Evolutionary conservation across 2,329 filamentous ascomycete genomes (phyloP), one percentile per base, ranked within the genome.

Genomic region (Beauveria rudraprayagi): DNA sequence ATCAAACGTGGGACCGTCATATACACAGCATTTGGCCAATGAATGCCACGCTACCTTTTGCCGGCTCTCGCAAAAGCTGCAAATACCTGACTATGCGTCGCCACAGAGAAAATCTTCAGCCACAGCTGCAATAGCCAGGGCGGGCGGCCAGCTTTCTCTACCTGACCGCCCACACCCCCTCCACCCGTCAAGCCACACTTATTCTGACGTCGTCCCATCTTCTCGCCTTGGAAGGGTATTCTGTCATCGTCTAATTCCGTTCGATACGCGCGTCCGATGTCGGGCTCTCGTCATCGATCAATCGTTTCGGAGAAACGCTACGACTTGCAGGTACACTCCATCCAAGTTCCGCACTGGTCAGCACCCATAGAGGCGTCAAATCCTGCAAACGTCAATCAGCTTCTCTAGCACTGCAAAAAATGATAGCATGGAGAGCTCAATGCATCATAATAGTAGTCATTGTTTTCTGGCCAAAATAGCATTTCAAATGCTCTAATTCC

Each of bases 101-200:
- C 41, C 17, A 19, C 41, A 43, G 5, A 17, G n/a, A 9, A 48
- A 48, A 48, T 16, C 11, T 14, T 16, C 52, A 55, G 37, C 52
- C 52, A 55, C 30, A 37, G 28, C 7, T 22, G 11, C 37, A 43
- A 51, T 11, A 46, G 34, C 34, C 11, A 37, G 16, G 34, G 34
- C 34, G 34, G 11, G 34, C 34, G 34, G 34, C 1, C 14, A 11
- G 47, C 14, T 30, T 43, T 24, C 24, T 22, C 46, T 26, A 17
- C 37, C 47, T 50, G 41, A 43, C 5, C 14, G 24, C 24, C 4
- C 22, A n/a, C 41, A n/a, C 17, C 57, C 52, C 52, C 46, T 34
- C 44, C 37, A 52, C 54, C 11, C 22, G 40, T 56, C 54, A 47
- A 61, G 60, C 60, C 60, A 61, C 60, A 61, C 22, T 48, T 52